These are phyloP conservation scores for Diaporthe citri DNA, from an alignment of 2,329 filamentous ascomycete species.

Conservation along the genomic window DNA sequence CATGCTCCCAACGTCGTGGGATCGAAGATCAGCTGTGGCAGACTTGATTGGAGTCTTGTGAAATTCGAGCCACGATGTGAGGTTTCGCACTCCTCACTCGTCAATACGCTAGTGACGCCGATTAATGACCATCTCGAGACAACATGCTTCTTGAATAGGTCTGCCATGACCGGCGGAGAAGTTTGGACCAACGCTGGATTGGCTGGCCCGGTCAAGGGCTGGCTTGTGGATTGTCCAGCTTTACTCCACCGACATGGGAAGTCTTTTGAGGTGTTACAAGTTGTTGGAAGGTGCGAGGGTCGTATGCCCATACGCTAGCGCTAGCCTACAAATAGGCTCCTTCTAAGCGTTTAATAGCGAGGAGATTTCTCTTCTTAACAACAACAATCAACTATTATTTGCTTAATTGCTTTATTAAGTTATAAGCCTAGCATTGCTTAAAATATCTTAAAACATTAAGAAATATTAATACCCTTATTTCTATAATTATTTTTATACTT, in stretches of 20 bases:
- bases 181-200: constrained; percentile 1
- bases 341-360: too few relatives aligned
- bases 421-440: too few relatives aligned
- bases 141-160: neutral
- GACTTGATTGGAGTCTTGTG: neutral
- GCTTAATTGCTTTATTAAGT: too few relatives aligned
- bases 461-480: too few relatives aligned
- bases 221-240: neutral
- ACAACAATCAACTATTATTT: too few relatives aligned
- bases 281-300: too few relatives aligned
- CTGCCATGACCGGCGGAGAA: neutral
- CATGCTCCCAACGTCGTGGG: neutral
- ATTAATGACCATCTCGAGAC: neutral
- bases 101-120: neutral
- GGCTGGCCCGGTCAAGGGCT: neutral
- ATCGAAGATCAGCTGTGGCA: neutral
- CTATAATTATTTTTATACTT: too few relatives aligned
- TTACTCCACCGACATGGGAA: neutral
- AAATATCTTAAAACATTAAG: too few relatives aligned
- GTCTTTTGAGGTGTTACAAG: neutral
- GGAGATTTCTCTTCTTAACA: too few relatives aligned
- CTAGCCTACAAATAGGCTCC: too few relatives aligned
- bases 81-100: neutral
- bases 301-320: too few relatives aligned
- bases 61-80: neutral